These are phyloP conservation scores for Candida rishiriensis DNA, from an alignment of 805 yeast species.

Conservation along the genomic window DNA sequence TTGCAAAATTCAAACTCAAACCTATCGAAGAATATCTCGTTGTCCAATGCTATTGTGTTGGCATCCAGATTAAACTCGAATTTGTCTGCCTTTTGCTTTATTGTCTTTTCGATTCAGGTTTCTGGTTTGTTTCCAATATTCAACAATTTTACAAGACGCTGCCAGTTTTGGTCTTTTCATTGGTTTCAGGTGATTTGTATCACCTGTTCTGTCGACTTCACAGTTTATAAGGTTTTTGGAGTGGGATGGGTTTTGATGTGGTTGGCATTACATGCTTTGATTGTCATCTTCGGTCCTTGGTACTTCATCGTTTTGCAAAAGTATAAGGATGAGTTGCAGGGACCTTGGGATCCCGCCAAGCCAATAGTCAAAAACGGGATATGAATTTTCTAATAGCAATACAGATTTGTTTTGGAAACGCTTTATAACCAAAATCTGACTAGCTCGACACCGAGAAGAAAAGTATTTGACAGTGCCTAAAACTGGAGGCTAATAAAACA, in stretches of 20 bases:
- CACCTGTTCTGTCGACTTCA: conserved; percentile 28
- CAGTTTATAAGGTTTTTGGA: conserved; percentile 37
- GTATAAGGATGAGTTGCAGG: conserved; percentile 81
- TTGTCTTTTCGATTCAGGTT: conserved; percentile 65
- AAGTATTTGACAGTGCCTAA: too few relatives aligned
- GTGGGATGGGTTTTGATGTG: conserved; percentile 41
- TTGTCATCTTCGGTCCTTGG: conserved; percentile 58
- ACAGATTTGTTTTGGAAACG: too few relatives aligned
- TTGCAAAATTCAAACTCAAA: conserved; percentile 36
- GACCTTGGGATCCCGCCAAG: conserved; percentile 90
- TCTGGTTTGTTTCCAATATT: conserved; percentile 72
- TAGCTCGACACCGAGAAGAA: too few relatives aligned
- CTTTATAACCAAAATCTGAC: too few relatives aligned
- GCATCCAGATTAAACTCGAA: conserved; percentile 83
- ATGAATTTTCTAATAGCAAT: background rate
- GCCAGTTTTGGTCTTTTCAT: conserved; percentile 29
- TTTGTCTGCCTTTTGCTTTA: conserved; percentile 76
- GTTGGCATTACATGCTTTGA: conserved; percentile 42
- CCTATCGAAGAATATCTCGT: conserved; percentile 76
- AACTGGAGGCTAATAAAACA: background rate
- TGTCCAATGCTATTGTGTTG: conserved; percentile 82
- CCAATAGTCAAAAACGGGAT: conserved; percentile 47
- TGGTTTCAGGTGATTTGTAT: conserved; percentile 29
- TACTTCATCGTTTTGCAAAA: conserved; percentile 69
- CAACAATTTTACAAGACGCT: conserved; percentile 52